Evolutionary conservation across 768 basidiomycete genomes (phyloP), one percentile per base, ranked within the genome.

Genomic region (Amanita brunnescens): DNA sequence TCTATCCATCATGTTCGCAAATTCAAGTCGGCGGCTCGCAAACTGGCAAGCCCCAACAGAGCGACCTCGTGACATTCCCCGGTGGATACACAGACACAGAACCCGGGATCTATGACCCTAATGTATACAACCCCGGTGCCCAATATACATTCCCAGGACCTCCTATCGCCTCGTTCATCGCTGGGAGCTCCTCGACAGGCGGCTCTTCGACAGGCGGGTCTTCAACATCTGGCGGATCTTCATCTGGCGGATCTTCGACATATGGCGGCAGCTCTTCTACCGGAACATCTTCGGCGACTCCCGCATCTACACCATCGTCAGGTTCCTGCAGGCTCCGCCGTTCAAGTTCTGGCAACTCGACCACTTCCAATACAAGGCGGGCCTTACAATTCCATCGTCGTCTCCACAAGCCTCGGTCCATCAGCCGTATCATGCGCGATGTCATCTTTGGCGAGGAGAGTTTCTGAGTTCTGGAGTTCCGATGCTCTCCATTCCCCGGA

Each of bases 1-100:
- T 89, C 66, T 91, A 91, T 62, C 81, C 85, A 0, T 77, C 78
- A 23, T 91, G 88, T 63, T 71, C 76, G 2, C 76, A 82, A 64
- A 61, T 85, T 54, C 67, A 61, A 34, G 63, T 90, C 33, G 66
- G 72, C 2, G 85, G 87, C 9, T 73, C 67, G 46, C 73, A 73
- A 40, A 73, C 71, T 1, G 81, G 77, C 12, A 62, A 54, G 1
- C 81, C 83, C 2, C 58, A 62, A 0, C 20, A 64, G 3, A 65
- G 59, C 53, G 77, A 83, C 44, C 78, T 80, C 30, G 85, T 85
- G 35, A 70, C 66, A 32, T 71, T 90, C 53, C 88, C 88, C 1
- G 87, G 87, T 20, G 87, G 77, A 14, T 91, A 91, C 68, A 74
- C 62, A 21, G 81, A 85, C 61, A 71, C 59, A 32, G 85, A 89